phyloP scores from a whole-genome alignment of 345 rosid genomes.

The Aquilaria sinensis region DNA sequence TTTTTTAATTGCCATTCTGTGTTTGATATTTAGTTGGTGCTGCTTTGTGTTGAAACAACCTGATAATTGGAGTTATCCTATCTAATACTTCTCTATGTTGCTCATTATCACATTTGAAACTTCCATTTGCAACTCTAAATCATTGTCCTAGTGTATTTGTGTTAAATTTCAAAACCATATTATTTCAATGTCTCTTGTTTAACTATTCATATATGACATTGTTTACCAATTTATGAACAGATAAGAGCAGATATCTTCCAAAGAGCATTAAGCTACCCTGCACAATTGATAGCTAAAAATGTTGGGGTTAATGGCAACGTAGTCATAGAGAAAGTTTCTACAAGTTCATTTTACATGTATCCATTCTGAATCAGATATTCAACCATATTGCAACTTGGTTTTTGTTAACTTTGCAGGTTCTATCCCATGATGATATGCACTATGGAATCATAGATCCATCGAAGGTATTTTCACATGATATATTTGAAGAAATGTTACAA shows the following conservation, averaged over 20 bases:
- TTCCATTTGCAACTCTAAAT: background rate
- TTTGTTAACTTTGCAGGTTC: slow-evolving; percentile 36
- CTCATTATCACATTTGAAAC: too few species aligned
- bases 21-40: too few species aligned
- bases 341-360: slow-evolving; percentile 1
- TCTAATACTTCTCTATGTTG: too few species aligned
- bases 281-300: slow-evolving; percentile 73
- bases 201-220: background rate
- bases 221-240: slow-evolving; percentile 24
- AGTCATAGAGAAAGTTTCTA: slow-evolving; percentile 62
- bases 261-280: slow-evolving; percentile 77
- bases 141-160: background rate
- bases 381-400: slow-evolving; percentile 7
- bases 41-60: too few species aligned
- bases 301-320: slow-evolving; percentile 77
- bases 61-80: too few species aligned
- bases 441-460: slow-evolving; percentile 90
- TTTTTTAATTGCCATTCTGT: background rate
- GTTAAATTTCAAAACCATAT: background rate
- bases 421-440: slow-evolving; percentile 36
- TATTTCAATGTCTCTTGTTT: background rate
- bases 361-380: background rate
- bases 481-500: background rate
- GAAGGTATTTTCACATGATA: slow-evolving; percentile 38
- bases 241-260: slow-evolving; percentile 87